A percentile compares a stretch with the other conserved stretches of the same genome.
These are phyloP conservation scores for Coemansia sp. DNA, from an alignment of 192 early-diverging fungal species.

Conservation along the genomic window DNA sequence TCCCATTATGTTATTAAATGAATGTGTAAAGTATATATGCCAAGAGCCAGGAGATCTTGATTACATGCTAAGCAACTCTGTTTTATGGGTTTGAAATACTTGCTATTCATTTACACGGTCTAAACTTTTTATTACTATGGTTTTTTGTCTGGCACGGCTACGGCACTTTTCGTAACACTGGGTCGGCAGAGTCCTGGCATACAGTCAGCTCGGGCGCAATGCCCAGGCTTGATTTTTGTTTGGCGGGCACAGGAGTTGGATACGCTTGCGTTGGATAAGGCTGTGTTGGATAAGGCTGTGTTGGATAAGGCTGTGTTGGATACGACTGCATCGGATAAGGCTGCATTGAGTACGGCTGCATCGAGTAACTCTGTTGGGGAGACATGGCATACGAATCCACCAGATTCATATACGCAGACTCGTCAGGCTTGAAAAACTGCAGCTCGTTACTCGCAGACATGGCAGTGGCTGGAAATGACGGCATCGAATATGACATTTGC, in stretches of 20 bases:
- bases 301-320: not conserved
- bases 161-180: no score
- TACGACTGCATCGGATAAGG: not conserved
- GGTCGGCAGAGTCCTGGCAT: not conserved
- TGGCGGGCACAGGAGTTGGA: no score
- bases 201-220: conserved; percentile 33
- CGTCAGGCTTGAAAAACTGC: not conserved
- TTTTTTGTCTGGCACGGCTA: no score
- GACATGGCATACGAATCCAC: not conserved
- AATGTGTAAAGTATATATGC: no score
- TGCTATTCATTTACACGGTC: no score
- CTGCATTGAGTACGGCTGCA: not conserved
- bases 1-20: conserved; percentile 15
- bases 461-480: not conserved
- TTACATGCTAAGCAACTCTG: no score
- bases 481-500: conserved; percentile 13
- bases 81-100: no score
- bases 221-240: not conserved
- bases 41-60: no score
- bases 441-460: not conserved
- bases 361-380: not conserved
- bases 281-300: no score
- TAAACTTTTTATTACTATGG: no score
- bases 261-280: not conserved
- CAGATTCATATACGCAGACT: not conserved